Conservation (phyloP, 139 green algal genomes). For the Zygnema circumcarinatum region DNA sequence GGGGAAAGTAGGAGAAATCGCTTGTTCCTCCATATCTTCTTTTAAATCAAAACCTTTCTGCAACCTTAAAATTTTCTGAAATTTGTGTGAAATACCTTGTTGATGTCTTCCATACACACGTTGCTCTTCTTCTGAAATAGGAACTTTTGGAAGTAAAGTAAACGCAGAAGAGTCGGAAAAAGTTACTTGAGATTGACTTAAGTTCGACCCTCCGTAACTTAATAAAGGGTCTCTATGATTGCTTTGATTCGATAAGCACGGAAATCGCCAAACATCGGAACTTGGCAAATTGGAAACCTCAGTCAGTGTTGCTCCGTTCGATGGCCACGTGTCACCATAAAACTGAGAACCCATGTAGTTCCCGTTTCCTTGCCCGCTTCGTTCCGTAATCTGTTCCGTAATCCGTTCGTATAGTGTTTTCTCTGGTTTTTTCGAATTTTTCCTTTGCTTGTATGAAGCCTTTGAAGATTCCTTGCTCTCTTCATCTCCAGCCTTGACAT, state of each 20-base stretch:
- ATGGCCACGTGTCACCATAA: neutral
- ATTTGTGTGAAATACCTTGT: neutral
- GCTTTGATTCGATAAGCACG: neutral
- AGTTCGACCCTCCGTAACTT: neutral
- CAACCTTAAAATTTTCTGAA: neutral
- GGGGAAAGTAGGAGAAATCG: neutral
- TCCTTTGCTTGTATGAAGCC: too few species aligned
- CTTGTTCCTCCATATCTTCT: neutral
- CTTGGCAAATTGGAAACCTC: neutral
- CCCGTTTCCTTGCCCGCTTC: too few species aligned
- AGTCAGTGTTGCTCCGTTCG: neutral
- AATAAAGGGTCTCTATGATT: neutral
- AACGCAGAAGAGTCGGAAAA: neutral
- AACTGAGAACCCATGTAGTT: neutral
- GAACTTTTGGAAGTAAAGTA: neutral
- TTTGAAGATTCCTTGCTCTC: too few species aligned
- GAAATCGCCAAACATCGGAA: neutral
- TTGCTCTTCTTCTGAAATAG: neutral
- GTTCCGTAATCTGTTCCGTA: too few species aligned
- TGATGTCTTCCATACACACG: neutral
- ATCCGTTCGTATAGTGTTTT: too few species aligned
- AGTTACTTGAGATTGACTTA: too few species aligned
- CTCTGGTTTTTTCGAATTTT: too few species aligned
- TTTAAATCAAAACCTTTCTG: neutral
- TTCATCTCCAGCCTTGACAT: too few species aligned